Evolutionary conservation across 331 rosid species (phyloP), one percentile per base, ranked within the genome.

Genomic region (Saraca asoca): DNA sequence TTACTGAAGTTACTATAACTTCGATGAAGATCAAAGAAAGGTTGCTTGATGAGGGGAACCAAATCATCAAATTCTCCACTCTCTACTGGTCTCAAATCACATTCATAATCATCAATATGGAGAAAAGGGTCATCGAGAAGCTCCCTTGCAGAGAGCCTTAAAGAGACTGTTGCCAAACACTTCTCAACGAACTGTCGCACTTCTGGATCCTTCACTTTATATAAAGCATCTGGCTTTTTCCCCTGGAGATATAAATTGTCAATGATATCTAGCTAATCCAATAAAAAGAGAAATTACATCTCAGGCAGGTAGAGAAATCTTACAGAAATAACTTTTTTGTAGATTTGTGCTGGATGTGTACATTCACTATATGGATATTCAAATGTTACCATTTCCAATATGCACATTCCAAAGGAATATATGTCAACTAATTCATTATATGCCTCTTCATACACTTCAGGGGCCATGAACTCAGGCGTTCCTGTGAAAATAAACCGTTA

Each of bases 401-500:
- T 35, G 67, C 98, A 93, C 98, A 93, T 93, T 61, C 98, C 98
- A 76, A 93, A 93, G 52, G 98, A 90, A 79, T 93, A 93, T 65
- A 93, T 86, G 79, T 93, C 98, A 62, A 93, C 97, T 65, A 93
- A 78, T 83, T 93, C 98, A 73, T 93, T 86, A 61, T 93, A 93
- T 10, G 87, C 89, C 82, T 90, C 98, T 80, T 90, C 87, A 64
- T 93, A 93, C n/a, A 93, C 98, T 73, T 93, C 98, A 5, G 98
- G 98, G 71, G 98, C 98, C 98, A 93, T 93, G 84, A 93, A 90
- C 69, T 93, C 98, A 0, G 98, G 98, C 0, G 98, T 93, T 83
- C 98, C 98, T 90, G 78, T 45, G 4, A 61, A 71, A 45, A 19
- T 31, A 16, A 66, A 49, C 3, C 16, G 17, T 62, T 6, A 43